Evolutionary conservation across 2,329 filamentous ascomycete genomes (phyloP).

Genomic region (Grosmannia huntii): DNA sequence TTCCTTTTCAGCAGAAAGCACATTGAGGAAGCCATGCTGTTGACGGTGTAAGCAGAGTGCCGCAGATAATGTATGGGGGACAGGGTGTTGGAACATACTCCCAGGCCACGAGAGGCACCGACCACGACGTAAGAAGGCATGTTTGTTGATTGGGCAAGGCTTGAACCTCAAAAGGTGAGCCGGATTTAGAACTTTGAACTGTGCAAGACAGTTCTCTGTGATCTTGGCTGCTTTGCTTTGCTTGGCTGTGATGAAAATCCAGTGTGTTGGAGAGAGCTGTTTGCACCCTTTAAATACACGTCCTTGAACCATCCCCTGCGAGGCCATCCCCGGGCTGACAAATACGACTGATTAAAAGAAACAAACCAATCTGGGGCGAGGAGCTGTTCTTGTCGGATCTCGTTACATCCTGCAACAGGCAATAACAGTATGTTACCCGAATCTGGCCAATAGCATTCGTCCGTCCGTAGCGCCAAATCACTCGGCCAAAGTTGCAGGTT

Average conservation of each 20-base stretch:
- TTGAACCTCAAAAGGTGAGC: not conserved
- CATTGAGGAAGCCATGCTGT: constrained; percentile 36
- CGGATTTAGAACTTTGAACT: not conserved
- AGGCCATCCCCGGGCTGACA: too few species aligned
- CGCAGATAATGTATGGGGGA: not conserved
- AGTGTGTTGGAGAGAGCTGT: too few species aligned
- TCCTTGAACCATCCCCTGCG: too few species aligned
- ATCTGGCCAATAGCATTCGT: not conserved
- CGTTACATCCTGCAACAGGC: too few species aligned
- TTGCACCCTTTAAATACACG: too few species aligned
- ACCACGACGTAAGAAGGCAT: constrained; percentile 15
- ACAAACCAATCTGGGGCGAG: too few species aligned
- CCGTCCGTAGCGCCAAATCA: not conserved
- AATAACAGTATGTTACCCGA: too few species aligned
- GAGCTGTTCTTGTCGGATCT: too few species aligned
- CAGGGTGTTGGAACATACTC: constrained; percentile 10
- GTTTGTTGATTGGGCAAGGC: constrained; percentile 1
- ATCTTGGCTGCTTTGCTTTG: too few species aligned
- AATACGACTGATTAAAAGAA: too few species aligned
- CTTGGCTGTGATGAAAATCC: too few species aligned
- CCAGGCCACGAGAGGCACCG: constrained; percentile 14
- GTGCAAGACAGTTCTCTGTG: too few species aligned
- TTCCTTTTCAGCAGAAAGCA: constrained; percentile 28
- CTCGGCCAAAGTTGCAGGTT: not conserved
- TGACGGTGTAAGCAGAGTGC: not conserved